Conservation (phyloP, 164 flowering plant genomes). For the Umbellularia californica region DNA sequence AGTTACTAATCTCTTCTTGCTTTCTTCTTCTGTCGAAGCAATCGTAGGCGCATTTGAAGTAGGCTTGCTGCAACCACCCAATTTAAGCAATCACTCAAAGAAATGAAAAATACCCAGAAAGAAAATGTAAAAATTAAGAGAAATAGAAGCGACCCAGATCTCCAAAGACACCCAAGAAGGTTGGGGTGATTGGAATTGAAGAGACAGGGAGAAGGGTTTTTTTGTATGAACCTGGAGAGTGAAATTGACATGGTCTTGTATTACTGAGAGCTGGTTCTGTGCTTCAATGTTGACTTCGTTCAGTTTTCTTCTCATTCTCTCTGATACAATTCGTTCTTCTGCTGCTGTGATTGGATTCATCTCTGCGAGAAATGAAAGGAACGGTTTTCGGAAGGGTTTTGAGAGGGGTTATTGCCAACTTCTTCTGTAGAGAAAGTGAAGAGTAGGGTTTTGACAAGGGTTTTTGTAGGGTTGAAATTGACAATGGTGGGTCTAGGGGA, state of each 20-base stretch:
- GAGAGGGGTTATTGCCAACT: background rate
- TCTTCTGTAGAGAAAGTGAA: background rate
- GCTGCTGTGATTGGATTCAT: slow-evolving; percentile 73
- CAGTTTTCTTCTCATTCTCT: slow-evolving; percentile 62
- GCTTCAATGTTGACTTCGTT: slow-evolving; percentile 76
- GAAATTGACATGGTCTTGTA: slow-evolving; percentile 92
- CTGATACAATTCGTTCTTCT: slow-evolving; percentile 65
- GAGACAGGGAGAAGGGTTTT: background rate
- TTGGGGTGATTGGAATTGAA: background rate
- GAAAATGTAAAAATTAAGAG: background rate
- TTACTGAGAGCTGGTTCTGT: slow-evolving; percentile 60
- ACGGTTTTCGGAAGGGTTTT: background rate
- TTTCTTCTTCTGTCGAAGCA: slow-evolving; percentile 82
- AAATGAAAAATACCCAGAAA: background rate
- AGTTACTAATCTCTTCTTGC: slow-evolving; percentile 66
- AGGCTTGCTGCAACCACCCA: slow-evolving; percentile 68
- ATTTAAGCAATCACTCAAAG: slow-evolving; percentile 3
- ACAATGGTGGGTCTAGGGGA: no score
- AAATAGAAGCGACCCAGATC: background rate
- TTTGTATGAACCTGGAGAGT: slow-evolving; percentile 72
- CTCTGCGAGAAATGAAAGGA: slow-evolving; percentile 3
- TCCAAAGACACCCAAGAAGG: no score
- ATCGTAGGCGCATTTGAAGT: slow-evolving; percentile 90
- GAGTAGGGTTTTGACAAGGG: background rate
- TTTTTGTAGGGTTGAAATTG: no score